Evolutionary conservation across 257 asterid genomes (phyloP).

Genomic region (Scutellaria barbata): DNA sequence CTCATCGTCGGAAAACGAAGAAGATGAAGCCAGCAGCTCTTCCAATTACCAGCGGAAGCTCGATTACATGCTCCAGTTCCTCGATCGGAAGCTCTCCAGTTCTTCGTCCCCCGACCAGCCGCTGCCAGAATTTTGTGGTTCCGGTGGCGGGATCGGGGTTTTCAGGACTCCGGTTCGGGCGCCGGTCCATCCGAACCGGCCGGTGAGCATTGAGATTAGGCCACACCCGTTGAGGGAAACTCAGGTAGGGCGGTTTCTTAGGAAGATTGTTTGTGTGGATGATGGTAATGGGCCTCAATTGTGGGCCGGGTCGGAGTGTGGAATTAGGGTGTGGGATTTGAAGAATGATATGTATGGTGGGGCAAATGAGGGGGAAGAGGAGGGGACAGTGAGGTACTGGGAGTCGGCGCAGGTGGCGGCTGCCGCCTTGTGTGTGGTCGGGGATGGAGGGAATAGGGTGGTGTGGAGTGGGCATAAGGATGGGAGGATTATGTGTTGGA

Average conservation of each 20-base stretch:
- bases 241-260: slow-evolving; percentile 76
- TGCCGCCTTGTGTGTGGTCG: slow-evolving; percentile 70
- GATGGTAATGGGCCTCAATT: slow-evolving; percentile 67
- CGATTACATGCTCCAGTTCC: slow-evolving; percentile 86
- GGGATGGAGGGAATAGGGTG: slow-evolving; percentile 73
- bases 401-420: slow-evolving; percentile 63
- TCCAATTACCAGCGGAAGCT: slow-evolving; percentile 74
- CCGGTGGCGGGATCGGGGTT: slow-evolving; percentile 70
- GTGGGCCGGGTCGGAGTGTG: slow-evolving; percentile 97
- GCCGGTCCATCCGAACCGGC: slow-evolving; percentile 73
- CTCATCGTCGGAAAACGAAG: slow-evolving; percentile 69
- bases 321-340: slow-evolving; percentile 78
- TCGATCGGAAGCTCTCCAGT: slow-evolving; percentile 74
- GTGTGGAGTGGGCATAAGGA: slow-evolving; percentile 98
- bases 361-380: slow-evolving; percentile 62
- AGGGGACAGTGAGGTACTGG: slow-evolving; percentile 62
- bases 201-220: slow-evolving; percentile 81
- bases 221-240: slow-evolving; percentile 88
- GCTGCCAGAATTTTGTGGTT: slow-evolving; percentile 66
- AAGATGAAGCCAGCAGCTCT: slow-evolving; percentile 50
- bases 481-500: slow-evolving; percentile 90
- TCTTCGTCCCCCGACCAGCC: slow-evolving; percentile 52
- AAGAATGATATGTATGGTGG: slow-evolving; percentile 61
- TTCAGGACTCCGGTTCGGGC: slow-evolving; percentile 71
- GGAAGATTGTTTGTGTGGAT: slow-evolving; percentile 59